Evolutionary conservation across 1,139 yeast species (phyloP).

Genomic region (Candida mesenterica): DNA sequence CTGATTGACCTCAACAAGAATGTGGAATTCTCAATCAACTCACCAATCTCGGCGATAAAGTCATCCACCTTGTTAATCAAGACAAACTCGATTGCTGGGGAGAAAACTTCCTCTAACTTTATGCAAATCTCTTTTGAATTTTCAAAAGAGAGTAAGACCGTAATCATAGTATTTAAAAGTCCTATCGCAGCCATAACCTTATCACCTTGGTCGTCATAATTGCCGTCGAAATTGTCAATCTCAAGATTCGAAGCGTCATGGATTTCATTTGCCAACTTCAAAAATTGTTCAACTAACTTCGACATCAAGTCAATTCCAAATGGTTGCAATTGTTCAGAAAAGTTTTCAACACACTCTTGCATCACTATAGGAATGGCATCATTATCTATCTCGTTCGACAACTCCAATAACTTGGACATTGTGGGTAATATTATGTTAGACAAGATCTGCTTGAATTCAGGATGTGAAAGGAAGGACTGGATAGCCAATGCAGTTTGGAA

Average conservation of each 20-base stretch:
- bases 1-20: slow-evolving; percentile 71
- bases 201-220: slow-evolving; percentile 57
- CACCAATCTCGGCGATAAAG: slow-evolving; percentile 79
- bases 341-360: slow-evolving; percentile 93
- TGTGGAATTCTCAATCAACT: slow-evolving; percentile 81
- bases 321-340: slow-evolving; percentile 86
- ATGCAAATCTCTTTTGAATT: slow-evolving; percentile 66
- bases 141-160: slow-evolving; percentile 84
- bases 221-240: slow-evolving; percentile 35
- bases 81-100: slow-evolving; percentile 71
- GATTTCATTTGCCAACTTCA: slow-evolving; percentile 70
- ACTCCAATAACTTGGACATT: slow-evolving; percentile 72
- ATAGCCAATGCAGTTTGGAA: slow-evolving; percentile 83
- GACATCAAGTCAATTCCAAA: slow-evolving; percentile 86
- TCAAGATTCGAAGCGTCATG: slow-evolving; percentile 57
- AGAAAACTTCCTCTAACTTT: slow-evolving; percentile 67
- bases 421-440: slow-evolving; percentile 71
- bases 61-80: slow-evolving; percentile 67
- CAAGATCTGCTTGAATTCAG: slow-evolving; percentile 65
- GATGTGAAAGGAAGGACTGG: slow-evolving; percentile 70
- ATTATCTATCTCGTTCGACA: slow-evolving; percentile 81
- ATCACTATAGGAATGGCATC: slow-evolving; percentile 87
- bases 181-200: slow-evolving; percentile 90
- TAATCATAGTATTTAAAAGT: slow-evolving; percentile 79
- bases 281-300: slow-evolving; percentile 75